A percentile compares a stretch with the other conserved stretches of the same genome.
phyloP scores from a whole-genome alignment of 2,329 filamentous ascomycete species.

The Botrytis deweyae region DNA sequence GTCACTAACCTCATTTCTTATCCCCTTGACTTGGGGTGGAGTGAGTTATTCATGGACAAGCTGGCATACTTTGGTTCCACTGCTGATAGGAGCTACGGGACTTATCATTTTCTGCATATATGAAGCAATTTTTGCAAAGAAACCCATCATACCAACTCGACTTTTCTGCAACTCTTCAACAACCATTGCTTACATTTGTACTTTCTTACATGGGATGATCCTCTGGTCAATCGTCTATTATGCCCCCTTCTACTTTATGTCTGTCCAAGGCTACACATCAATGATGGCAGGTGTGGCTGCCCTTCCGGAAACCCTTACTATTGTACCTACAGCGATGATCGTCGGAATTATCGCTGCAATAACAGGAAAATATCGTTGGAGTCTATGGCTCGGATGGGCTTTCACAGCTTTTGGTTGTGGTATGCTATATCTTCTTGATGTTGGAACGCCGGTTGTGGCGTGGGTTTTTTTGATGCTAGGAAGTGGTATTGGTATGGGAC shows the following conservation, averaged over 20 bases:
- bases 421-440: conserved; percentile 49
- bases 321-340: conserved; percentile 54
- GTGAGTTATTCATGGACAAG: conserved; percentile 62
- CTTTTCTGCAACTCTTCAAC: conserved; percentile 47
- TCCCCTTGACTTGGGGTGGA: conserved; percentile 60
- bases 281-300: conserved; percentile 54
- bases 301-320: conserved; percentile 60
- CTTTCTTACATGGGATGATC: conserved; percentile 54
- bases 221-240: conserved; percentile 55
- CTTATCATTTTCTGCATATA: conserved; percentile 54
- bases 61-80: conserved; percentile 59
- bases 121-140: conserved; percentile 40
- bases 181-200: conserved; percentile 50
- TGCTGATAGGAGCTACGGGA: conserved; percentile 53
- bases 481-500: conserved; percentile 52
- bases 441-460: conserved; percentile 48
- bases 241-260: conserved; percentile 50
- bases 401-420: conserved; percentile 58
- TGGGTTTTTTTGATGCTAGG: conserved; percentile 63
- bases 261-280: conserved; percentile 51
- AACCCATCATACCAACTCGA: conserved; percentile 40
- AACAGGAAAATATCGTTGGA: conserved; percentile 54
- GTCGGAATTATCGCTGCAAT: conserved; percentile 55
- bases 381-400: conserved; percentile 56
- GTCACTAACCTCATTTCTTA: conserved; percentile 56